Conservation (phyloP, 2,329 filamentous ascomycete genomes). For the Mollisiaceae sp. region DNA sequence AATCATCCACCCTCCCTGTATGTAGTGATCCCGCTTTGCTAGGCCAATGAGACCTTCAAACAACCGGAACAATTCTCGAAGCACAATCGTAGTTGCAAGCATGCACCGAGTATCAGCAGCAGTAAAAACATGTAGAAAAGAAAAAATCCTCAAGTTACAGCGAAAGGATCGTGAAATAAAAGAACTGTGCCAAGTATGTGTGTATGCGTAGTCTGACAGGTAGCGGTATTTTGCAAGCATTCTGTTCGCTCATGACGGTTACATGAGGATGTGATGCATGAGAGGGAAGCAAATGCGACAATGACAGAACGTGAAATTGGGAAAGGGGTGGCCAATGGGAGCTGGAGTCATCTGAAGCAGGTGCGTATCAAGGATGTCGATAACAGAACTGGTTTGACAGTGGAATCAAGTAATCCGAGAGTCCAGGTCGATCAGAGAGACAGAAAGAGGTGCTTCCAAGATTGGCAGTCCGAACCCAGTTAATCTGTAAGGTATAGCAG, state of each 20-base stretch:
- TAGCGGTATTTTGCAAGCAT: not conserved
- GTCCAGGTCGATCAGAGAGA: not conserved
- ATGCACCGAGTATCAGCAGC: not conserved
- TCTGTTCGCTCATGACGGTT: not conserved
- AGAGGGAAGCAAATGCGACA: not conserved
- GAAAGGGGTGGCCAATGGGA: not conserved
- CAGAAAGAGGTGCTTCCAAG: not conserved
- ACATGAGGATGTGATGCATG: not conserved
- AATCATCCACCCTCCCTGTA: not conserved
- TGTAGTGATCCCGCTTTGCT: not conserved
- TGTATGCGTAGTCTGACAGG: not conserved
- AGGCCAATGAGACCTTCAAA: not conserved
- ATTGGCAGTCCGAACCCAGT: not conserved
- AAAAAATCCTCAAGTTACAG: not conserved
- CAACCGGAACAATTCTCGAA: not conserved
- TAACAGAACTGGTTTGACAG: too few species aligned
- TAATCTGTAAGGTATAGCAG: not conserved
- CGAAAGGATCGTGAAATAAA: not conserved
- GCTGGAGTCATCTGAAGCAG: not conserved
- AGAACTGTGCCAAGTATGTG: not conserved
- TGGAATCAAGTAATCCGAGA: not conserved
- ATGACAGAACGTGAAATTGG: not conserved
- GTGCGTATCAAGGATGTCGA: too few species aligned
- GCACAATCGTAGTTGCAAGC: not conserved
- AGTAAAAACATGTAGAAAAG: conserved; percentile 2